Conservation (phyloP, 805 yeast species). For the Lipomyces oligophaga region DNA sequence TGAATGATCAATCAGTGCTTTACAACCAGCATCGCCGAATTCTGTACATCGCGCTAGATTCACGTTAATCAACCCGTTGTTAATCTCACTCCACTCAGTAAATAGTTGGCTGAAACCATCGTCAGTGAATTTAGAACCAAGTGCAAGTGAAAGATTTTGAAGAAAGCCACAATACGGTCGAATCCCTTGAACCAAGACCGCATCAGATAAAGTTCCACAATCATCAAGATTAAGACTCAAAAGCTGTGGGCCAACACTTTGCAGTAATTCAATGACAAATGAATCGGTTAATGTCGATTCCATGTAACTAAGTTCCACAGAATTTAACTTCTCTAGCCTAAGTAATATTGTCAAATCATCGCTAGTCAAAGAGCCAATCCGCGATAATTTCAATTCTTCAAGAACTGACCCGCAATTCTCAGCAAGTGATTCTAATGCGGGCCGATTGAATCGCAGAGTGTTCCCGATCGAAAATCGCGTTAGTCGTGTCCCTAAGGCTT, state of each 20-base stretch:
- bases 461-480: slow-evolving; percentile 61
- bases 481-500: slow-evolving; percentile 51
- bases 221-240: slow-evolving; percentile 63
- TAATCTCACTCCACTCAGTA: slow-evolving; percentile 47
- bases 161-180: slow-evolving; percentile 55
- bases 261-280: slow-evolving; percentile 55
- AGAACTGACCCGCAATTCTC: slow-evolving; percentile 52
- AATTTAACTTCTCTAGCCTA: slow-evolving; percentile 46
- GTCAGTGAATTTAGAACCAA: slow-evolving; percentile 63
- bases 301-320: slow-evolving; percentile 61
- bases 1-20: slow-evolving; percentile 59
- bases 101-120: slow-evolving; percentile 62
- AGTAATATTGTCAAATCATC: slow-evolving; percentile 58
- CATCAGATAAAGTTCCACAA: slow-evolving; percentile 68
- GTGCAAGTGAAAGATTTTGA: slow-evolving; percentile 54
- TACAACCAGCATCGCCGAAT: slow-evolving; percentile 59
- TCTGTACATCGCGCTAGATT: slow-evolving; percentile 63
- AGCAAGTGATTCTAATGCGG: slow-evolving; percentile 57
- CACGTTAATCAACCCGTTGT: slow-evolving; percentile 55
- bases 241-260: slow-evolving; percentile 53
- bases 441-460: slow-evolving; percentile 77
- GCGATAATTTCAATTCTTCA: slow-evolving; percentile 54
- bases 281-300: slow-evolving; percentile 38
- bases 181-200: slow-evolving; percentile 49
- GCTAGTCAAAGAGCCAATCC: slow-evolving; percentile 69